These are phyloP conservation scores for Hyaloscypha hepaticicola DNA, from an alignment of 495 filamentous ascomycete genomes.

Conservation along the genomic window DNA sequence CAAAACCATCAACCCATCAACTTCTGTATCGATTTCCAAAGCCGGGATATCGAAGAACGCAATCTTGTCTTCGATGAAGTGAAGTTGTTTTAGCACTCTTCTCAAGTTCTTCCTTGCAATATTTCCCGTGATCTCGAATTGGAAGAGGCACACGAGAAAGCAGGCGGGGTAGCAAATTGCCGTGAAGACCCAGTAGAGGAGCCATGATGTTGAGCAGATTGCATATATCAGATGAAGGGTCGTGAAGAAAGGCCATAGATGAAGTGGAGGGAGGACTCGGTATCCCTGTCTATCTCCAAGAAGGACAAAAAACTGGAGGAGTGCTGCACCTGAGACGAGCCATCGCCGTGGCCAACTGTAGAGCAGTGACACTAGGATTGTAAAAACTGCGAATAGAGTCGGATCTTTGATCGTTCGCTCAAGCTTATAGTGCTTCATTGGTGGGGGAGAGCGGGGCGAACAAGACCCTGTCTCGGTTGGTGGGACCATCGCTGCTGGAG, in stretches of 20 bases:
- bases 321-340: slow-evolving; percentile 35
- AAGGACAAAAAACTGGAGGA: slow-evolving; percentile 35
- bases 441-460: not conserved
- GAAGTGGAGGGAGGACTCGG: slow-evolving; percentile 35
- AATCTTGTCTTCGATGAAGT: slow-evolving; percentile 42
- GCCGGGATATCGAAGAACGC: slow-evolving; percentile 41
- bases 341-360: slow-evolving; percentile 31
- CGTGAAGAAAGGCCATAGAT: slow-evolving; percentile 38
- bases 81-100: slow-evolving; percentile 32
- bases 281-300: slow-evolving; percentile 32
- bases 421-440: not conserved
- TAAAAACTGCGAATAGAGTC: slow-evolving; percentile 17
- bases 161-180: slow-evolving; percentile 33
- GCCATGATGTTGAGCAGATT: slow-evolving; percentile 40
- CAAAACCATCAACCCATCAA: slow-evolving; percentile 38
- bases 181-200: slow-evolving; percentile 37
- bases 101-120: slow-evolving; percentile 30
- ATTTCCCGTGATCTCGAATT: slow-evolving; percentile 32
- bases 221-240: slow-evolving; percentile 39
- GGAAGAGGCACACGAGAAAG: slow-evolving; percentile 35
- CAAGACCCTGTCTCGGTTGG: not conserved
- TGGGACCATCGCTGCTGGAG: not conserved
- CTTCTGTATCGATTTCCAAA: slow-evolving; percentile 41
- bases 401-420: slow-evolving; percentile 17
- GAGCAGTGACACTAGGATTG: slow-evolving; percentile 11